Evolutionary conservation across 306 rosid genomes (phyloP).

Genomic region (Neltuma alba): DNA sequence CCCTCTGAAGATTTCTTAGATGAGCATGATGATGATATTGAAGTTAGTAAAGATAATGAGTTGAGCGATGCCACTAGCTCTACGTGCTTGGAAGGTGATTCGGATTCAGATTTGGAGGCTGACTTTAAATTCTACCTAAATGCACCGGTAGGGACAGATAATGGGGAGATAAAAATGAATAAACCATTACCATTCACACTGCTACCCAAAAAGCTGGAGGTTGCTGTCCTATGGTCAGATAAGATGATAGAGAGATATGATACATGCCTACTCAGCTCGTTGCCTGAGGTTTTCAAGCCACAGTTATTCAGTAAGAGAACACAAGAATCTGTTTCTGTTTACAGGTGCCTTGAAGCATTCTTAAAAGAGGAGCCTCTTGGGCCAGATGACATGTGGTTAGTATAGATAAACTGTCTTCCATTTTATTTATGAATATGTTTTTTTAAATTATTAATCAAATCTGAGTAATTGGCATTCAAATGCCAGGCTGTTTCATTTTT

Average conservation of each 20-base stretch:
- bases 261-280: slow-evolving; percentile 44
- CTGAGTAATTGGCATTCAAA: not conserved
- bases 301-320: slow-evolving; percentile 33
- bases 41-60: slow-evolving; percentile 52
- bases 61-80: slow-evolving; percentile 48
- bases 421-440: slow-evolving; percentile 28
- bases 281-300: slow-evolving; percentile 61
- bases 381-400: slow-evolving; percentile 94
- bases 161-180: slow-evolving; percentile 46
- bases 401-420: slow-evolving; percentile 16
- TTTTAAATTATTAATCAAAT: not conserved
- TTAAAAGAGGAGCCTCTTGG: slow-evolving; percentile 89
- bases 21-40: slow-evolving; percentile 40
- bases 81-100: slow-evolving; percentile 48
- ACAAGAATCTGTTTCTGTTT: slow-evolving; percentile 71
- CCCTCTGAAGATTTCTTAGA: slow-evolving; percentile 41
- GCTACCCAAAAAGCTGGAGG: slow-evolving; percentile 36
- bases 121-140: slow-evolving; percentile 59
- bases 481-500: not conserved
- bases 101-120: slow-evolving; percentile 40
- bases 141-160: slow-evolving; percentile 2
- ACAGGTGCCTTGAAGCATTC: slow-evolving; percentile 85
- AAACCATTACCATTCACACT: slow-evolving; percentile 40
- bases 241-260: slow-evolving; percentile 61
- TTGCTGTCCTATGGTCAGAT: slow-evolving; percentile 66